Base-by-base conservation (phyloP, 2,329 filamentous ascomycete genomes). In the Ascochyta lentis region DNA sequence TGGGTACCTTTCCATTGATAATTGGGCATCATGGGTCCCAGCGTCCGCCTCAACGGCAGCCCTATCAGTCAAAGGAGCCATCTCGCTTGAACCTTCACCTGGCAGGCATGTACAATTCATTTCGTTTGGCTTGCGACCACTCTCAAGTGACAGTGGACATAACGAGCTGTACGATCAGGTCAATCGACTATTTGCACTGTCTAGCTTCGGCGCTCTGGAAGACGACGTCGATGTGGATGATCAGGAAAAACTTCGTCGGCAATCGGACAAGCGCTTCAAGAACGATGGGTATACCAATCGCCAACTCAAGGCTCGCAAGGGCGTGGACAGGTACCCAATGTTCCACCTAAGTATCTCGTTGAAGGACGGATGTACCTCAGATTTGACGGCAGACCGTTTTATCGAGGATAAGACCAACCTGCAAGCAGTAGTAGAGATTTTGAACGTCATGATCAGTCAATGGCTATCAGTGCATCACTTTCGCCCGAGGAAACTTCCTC, bases 241-340 rank as follows among this genome's bases (percentile, higher is more conserved):
- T 27, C 64, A 65, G 4, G 77, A 80, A 15, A 74, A 70, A 42
- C 63, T 75, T 34, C 66, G 64, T 50, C 72, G 63, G 53, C 68
- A 67, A 40, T 67, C 71, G 45, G 77, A 81, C 59, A 71, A 69
- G 49, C 72, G 75, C 22, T 79, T 74, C 55, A 84, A 81, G 54
- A 73, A 66, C 6, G 79, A 82, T 26, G 78, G 77, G 1, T 83
- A 79, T 51, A 84, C 80, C 1, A 76, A 72, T 29, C 82, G 76
- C 59, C 83, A 86, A 54, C 63, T 84, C 34, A 86, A 80, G 66
- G 75, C 73, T 7, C 82, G 80, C 39, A 94, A 91, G 69, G 82
- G 86, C 0, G 79, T 93, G 9, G 92, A 97, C 67, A 84, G 86
- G 46, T 95, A 91, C 87, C 92, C 94, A 0, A 94, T 94, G 87